phyloP scores from a whole-genome alignment of 306 rosid species.

The Gillenia trifoliata region DNA sequence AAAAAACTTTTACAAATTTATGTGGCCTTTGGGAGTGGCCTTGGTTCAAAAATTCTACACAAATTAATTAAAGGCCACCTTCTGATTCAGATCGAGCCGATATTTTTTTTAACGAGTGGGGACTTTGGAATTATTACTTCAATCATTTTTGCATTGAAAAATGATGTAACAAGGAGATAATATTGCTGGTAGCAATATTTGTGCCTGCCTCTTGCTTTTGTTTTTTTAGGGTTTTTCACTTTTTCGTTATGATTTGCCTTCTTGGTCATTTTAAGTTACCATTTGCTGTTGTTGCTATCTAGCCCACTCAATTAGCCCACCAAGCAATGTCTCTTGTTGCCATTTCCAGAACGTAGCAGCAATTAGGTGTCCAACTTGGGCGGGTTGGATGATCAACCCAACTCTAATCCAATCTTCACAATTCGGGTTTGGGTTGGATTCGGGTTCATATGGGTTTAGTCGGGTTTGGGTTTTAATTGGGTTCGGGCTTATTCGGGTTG shows the following conservation, averaged over 20 bases:
- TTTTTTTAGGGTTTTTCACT: slow-evolving; percentile 5
- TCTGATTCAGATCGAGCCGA: slow-evolving; percentile 7
- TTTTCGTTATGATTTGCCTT: background rate
- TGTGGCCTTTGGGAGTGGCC: slow-evolving; percentile 47
- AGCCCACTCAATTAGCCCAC: slow-evolving; percentile 8
- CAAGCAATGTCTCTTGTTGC: background rate
- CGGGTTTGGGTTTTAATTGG: no score
- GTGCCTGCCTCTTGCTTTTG: slow-evolving; percentile 17
- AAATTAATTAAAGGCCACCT: slow-evolving; percentile 12
- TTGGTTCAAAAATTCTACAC: slow-evolving; percentile 33
- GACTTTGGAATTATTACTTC: slow-evolving; percentile 37
- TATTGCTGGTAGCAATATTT: slow-evolving; percentile 4
- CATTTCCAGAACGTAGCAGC: background rate
- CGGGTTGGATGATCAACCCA: no score
- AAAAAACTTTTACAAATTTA: slow-evolving; percentile 19
- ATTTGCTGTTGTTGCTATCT: background rate
- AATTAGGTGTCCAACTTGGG: no score
- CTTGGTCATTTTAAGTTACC: background rate
- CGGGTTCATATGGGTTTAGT: no score
- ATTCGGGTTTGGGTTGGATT: no score
- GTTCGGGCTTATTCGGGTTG: no score
- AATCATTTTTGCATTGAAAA: slow-evolving; percentile 53
- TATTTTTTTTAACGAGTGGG: slow-evolving; percentile 38
- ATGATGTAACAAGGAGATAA: slow-evolving; percentile 9
- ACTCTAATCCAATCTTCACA: no score